Evolutionary conservation across 2,329 filamentous ascomycete species (phyloP), one percentile per base, ranked within the genome.

Genomic region (Cephalotrichum gorgonifer): DNA sequence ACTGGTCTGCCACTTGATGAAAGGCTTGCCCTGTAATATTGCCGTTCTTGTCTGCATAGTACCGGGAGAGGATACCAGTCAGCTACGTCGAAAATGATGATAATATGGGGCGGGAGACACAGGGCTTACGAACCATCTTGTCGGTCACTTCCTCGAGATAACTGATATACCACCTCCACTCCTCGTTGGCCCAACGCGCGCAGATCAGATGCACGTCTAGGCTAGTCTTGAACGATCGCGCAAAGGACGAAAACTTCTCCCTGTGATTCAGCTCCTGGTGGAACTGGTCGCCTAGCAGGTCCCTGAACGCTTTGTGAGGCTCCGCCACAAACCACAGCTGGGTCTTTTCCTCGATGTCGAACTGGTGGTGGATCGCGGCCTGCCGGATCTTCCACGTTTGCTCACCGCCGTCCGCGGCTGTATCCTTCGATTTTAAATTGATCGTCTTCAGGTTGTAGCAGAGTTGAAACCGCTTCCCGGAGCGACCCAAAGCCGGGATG

Each of bases 311-410:
- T 4, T 50, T 44, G 2, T 56, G 53, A 1, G 64, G 67, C 43
- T 68, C 66, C 0, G 63, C 63, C 1, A 69, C 55, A 6, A 73
- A 61, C 70, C 70, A 73, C 2, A 71, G 46, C 0, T 64, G 56
- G 2, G 57, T 66, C 0, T 66, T 56, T 3, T 57, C 51, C 0
- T 55, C 55, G 1, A 68, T 52, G 44, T 71, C 68, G 45, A 69
- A 70, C 28, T 64, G 61, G 46, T 71, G 68, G 47, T 69, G 60
- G 4, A 70, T 50, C 0, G 60, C 65, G 1, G 60, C 64, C 47
- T 67, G 65, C 14, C 61, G 57, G 20, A 69, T 64, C 1, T 62
- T 64, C 64, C 65, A 68, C 12, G 12, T 15, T 20, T 11, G 2
- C 22, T 58, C 52, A 39, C 47, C 52, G 56, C 43, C 38, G 38